These are phyloP conservation scores for Aspergillus tanneri DNA, from an alignment of 2,329 filamentous ascomycete genomes.

Conservation along the genomic window DNA sequence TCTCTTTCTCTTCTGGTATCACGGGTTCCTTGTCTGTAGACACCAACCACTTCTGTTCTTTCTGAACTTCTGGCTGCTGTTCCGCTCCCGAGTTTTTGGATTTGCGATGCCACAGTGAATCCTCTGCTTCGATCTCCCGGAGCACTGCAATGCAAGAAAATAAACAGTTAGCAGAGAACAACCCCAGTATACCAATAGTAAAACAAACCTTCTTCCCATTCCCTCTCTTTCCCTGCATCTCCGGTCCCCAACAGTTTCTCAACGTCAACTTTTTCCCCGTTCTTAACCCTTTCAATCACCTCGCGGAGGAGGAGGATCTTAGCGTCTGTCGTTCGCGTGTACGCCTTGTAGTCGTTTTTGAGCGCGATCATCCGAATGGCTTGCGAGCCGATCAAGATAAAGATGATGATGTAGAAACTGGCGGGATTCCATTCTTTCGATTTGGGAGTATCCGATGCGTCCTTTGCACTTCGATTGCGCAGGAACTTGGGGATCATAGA, in stretches of 20 bases:
- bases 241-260: slow-evolving; percentile 78
- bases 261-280: slow-evolving; percentile 70
- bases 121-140: slow-evolving; percentile 42
- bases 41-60: slow-evolving; percentile 9
- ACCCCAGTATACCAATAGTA: neutral
- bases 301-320: slow-evolving; percentile 75
- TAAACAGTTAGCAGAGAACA: neutral
- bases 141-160: slow-evolving; percentile 29
- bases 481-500: slow-evolving; percentile 63
- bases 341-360: slow-evolving; percentile 71
- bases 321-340: slow-evolving; percentile 72
- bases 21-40: slow-evolving; percentile 17
- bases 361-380: slow-evolving; percentile 88
- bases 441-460: slow-evolving; percentile 38
- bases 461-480: slow-evolving; percentile 37
- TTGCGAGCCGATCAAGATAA: slow-evolving; percentile 88
- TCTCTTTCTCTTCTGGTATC: slow-evolving; percentile 11
- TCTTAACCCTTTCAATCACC: slow-evolving; percentile 48
- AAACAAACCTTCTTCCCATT: slow-evolving; percentile 79
- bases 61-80: slow-evolving; percentile 10
- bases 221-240: slow-evolving; percentile 68
- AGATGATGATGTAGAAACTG: slow-evolving; percentile 78
- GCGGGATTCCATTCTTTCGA: slow-evolving; percentile 74
- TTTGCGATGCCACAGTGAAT: slow-evolving; percentile 39
- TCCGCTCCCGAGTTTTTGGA: slow-evolving; percentile 13